Base-by-base conservation (phyloP, 768 basidiomycete genomes). In the Suillus weaverae region DNA sequence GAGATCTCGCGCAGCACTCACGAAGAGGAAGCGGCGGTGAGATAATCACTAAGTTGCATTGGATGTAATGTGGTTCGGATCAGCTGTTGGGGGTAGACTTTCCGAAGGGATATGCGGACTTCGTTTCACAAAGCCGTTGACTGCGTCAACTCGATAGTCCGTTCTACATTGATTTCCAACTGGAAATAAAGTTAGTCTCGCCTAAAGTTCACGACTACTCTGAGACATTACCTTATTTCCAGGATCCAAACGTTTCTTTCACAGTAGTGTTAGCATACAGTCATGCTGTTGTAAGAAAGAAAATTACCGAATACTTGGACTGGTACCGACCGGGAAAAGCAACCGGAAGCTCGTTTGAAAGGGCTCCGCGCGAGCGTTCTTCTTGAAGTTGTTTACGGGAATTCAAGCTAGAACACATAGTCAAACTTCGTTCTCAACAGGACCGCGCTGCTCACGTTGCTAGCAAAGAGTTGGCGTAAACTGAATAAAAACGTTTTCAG, bases 391-490 rank as follows among this genome's bases (percentile, higher is more conserved):
- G 68, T 61, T 74, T 76, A 22, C 79, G 76, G 7, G 78, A 71
- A 62, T 81, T 81, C 54, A 81, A 66, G 20, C 80, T 81, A 41
- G 7, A 39, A 33, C 48, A 62, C 38, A 8, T 26, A 30, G 20
- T 44, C 26, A 41, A 59, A 59, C 26, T 11, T 39, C 16, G 10
- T 57, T 59, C 26, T 59, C 26, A 41, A 39, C 18, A 20, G 10
- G 18, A 9, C 60, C 6, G 16, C 10, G 1, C 26, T 32, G 62
- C 72, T 62, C 54, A 72, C 71, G 83, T 83, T 2, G 83, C 84
- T 14, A 85, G 77, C 18, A 85, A 70, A 3, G 84, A 84, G 63
- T 82, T 85, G 3, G 84, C 82, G 41, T 85, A 85, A 56, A 83
- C 83, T 84, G 39, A 18, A 10, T 5, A n/a, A 41, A 53, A 51